phyloP scores from a whole-genome alignment of 1,284 basidiomycete genomes.

The Marasmius sp. region DNA sequence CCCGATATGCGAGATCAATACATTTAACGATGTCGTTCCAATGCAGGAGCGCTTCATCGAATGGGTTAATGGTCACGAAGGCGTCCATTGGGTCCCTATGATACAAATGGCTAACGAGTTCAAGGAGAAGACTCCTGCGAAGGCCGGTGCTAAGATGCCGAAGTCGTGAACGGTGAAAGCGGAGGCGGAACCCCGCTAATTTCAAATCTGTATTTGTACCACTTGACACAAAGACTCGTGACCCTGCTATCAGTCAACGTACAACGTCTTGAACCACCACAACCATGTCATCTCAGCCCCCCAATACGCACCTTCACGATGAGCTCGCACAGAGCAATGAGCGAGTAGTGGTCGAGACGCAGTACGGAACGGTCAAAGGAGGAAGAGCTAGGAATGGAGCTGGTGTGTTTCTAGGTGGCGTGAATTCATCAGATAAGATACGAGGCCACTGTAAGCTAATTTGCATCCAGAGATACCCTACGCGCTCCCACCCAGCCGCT shows the following conservation, averaged over 20 bases:
- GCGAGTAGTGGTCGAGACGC: conserved; percentile 50
- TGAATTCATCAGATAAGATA: background rate
- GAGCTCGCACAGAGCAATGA: conserved; percentile 42
- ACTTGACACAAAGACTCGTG: background rate
- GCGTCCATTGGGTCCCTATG: conserved; percentile 76
- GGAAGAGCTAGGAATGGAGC: conserved; percentile 59
- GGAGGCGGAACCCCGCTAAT: background rate
- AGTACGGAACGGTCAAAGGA: conserved; percentile 54
- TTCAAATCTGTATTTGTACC: background rate
- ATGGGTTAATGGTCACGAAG: conserved; percentile 74
- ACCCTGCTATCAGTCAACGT: background rate
- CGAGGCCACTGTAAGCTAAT: background rate
- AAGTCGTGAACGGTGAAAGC: conserved; percentile 20
- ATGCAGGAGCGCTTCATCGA: conserved; percentile 72
- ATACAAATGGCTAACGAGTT: conserved; percentile 63
- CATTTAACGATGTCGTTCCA: background rate
- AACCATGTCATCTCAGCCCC: background rate
- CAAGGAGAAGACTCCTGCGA: conserved; percentile 36
- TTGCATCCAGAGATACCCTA: conserved; percentile 67
- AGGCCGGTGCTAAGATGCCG: conserved; percentile 45
- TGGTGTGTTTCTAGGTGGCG: conserved; percentile 59
- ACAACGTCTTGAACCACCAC: background rate
- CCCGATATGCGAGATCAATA: background rate
- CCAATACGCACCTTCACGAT: conserved; percentile 36
- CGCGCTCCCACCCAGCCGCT: conserved; percentile 60